Conservation (phyloP, 495 filamentous ascomycete genomes). For the Rusavskia elegans region DNA sequence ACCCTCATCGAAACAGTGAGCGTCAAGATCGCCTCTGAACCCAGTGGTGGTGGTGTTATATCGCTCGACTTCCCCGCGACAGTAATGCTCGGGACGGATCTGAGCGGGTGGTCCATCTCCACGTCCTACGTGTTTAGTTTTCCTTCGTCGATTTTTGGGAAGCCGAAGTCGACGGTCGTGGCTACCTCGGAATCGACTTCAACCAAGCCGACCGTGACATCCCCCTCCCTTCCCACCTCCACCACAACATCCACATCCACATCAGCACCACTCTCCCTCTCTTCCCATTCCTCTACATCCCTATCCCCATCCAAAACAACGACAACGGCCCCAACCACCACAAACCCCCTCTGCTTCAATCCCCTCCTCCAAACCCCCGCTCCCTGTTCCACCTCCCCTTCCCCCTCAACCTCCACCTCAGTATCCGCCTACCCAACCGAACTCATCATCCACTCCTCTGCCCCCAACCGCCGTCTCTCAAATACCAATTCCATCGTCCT, state of each 20-base stretch:
- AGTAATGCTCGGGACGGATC: neutral
- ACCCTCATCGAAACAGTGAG: neutral
- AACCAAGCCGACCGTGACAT: neutral
- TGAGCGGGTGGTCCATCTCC: neutral
- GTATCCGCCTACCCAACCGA: neutral
- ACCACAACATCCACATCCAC: neutral
- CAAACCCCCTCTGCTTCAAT: constrained; percentile 7
- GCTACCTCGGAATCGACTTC: neutral
- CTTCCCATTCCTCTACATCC: neutral
- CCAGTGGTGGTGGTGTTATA: neutral
- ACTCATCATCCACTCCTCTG: neutral
- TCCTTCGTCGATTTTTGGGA: neutral
- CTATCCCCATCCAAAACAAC: neutral
- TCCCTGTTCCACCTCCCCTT: neutral
- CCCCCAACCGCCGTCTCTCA: neutral
- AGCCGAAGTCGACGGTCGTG: neutral
- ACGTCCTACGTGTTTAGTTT: neutral
- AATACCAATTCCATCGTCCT: neutral
- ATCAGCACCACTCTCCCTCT: no score
- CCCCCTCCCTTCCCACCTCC: neutral
- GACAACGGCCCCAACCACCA: neutral
- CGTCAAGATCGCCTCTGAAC: neutral
- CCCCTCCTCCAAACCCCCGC: neutral
- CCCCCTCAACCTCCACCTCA: neutral
- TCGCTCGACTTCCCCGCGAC: neutral